phyloP scores from a whole-genome alignment of 2,329 filamentous ascomycete species.

The Elsinoe perseae region DNA sequence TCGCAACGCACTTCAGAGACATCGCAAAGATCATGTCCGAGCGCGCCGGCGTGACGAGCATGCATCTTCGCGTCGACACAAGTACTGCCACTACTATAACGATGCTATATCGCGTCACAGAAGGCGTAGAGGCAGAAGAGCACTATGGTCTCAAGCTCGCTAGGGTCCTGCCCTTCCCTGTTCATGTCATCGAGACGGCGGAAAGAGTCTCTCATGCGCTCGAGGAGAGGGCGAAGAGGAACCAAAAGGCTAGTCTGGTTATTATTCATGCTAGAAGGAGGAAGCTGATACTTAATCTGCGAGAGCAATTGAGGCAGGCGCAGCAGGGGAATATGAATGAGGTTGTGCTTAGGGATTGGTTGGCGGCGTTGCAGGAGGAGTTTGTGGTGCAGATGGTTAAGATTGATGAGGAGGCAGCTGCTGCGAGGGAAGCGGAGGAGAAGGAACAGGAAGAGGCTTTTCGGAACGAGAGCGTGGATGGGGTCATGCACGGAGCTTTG shows the following conservation, averaged over 20 bases:
- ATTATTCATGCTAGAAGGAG: conserved; percentile 55
- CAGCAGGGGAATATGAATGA: conserved; percentile 57
- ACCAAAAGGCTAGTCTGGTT: conserved; percentile 50
- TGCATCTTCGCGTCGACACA: conserved; percentile 67
- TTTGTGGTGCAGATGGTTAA: conserved; percentile 65
- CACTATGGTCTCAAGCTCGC: conserved; percentile 84
- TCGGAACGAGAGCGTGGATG: neutral
- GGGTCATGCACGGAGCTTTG: neutral
- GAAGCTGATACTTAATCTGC: conserved; percentile 64
- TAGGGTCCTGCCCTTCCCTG: conserved; percentile 63
- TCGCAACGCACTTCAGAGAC: conserved; percentile 86
- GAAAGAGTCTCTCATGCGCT: conserved; percentile 58
- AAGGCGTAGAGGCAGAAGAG: conserved; percentile 61
- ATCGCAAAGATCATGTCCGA: conserved; percentile 68
- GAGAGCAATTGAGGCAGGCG: conserved; percentile 65
- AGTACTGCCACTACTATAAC: conserved; percentile 56
- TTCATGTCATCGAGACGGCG: conserved; percentile 59
- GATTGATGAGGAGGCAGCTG: conserved; percentile 45
- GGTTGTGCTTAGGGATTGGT: conserved; percentile 54
- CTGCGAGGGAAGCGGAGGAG: conserved; percentile 15
- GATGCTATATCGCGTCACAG: conserved; percentile 78
- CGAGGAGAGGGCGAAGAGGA: conserved; percentile 42
- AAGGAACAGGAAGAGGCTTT: neutral
- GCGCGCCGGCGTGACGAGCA: conserved; percentile 68
- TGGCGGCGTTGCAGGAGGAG: conserved; percentile 62